These are phyloP conservation scores for Boletus patriciae DNA, from an alignment of 768 basidiomycete species.

Conservation along the genomic window DNA sequence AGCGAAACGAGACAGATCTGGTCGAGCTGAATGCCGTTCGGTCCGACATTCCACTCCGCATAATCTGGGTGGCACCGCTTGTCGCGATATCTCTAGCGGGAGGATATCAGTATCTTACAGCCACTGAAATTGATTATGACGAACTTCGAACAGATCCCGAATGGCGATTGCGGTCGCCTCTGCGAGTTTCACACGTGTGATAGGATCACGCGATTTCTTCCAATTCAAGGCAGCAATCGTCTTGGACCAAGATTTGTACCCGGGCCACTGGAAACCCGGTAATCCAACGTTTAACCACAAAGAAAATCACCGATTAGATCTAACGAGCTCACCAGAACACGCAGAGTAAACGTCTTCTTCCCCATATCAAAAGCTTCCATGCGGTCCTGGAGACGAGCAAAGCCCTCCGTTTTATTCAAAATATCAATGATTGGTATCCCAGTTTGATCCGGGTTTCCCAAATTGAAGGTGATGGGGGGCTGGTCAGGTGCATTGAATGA, in stretches of 20 bases:
- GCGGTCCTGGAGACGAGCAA: conserved; percentile 48
- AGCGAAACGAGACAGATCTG: conserved; percentile 61
- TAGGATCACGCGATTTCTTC: conserved; percentile 68
- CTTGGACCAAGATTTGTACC: conserved; percentile 69
- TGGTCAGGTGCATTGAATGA: conserved; percentile 25
- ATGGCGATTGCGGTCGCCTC: conserved; percentile 74
- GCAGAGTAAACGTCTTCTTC: conserved; percentile 74
- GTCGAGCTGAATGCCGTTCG: conserved; percentile 23
- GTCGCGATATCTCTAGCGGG: conserved; percentile 15
- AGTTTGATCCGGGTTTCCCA: conserved; percentile 49
- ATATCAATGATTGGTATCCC: conserved; percentile 66
- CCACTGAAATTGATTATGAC: not conserved
- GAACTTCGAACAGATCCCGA: conserved; percentile 61
- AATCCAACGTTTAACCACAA: conserved; percentile 1
- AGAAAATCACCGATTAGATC: not conserved
- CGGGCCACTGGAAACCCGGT: conserved; percentile 62
- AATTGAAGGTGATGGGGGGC: conserved; percentile 58
- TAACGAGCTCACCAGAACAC: conserved; percentile 55
- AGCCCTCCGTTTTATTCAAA: conserved; percentile 49
- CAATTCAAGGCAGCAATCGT: conserved; percentile 80
- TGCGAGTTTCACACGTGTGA: conserved; percentile 70
- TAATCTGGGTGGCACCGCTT: conserved; percentile 8
- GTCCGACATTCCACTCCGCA: conserved; percentile 26
- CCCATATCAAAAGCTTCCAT: conserved; percentile 61
- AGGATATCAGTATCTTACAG: conserved; percentile 11